Evolutionary conservation across 1,284 basidiomycete genomes (phyloP).

Genomic region (Cutaneotrichosporon sp.): DNA sequence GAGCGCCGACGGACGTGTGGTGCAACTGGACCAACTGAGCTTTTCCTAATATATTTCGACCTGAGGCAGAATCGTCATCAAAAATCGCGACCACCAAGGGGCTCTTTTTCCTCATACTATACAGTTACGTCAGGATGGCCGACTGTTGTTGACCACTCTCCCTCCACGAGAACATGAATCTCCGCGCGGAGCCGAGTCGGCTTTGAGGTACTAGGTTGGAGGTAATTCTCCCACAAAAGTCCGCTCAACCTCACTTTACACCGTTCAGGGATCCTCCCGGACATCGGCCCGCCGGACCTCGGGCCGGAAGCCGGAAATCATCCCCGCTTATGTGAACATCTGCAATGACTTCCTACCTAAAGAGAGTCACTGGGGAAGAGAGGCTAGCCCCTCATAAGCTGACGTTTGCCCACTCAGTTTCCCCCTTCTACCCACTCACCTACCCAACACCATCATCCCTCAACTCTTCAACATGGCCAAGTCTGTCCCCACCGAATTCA

Average conservation of each 20-base stretch:
- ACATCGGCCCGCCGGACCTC: slow-evolving; percentile 1
- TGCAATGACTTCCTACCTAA: too few species aligned
- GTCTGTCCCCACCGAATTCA: slow-evolving; percentile 18
- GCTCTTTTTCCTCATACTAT: too few species aligned
- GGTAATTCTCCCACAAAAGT: background rate
- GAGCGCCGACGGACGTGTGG: too few species aligned
- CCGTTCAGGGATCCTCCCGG: background rate
- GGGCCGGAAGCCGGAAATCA: background rate
- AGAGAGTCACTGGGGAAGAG: too few species aligned
- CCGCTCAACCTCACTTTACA: background rate
- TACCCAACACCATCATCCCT: slow-evolving; percentile 1
- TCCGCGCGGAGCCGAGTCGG: background rate
- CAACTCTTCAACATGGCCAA: background rate
- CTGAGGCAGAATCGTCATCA: too few species aligned
- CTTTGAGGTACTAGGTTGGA: background rate
- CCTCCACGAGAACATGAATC: background rate
- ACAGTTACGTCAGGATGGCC: too few species aligned
- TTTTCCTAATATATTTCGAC: too few species aligned
- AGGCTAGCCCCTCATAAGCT: too few species aligned
- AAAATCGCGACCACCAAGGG: too few species aligned
- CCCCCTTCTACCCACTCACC: background rate
- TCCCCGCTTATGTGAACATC: too few species aligned
- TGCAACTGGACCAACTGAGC: too few species aligned
- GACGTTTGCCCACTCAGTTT: background rate
- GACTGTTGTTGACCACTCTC: too few species aligned